Base-by-base conservation (phyloP, 495 filamentous ascomycete genomes). In the Chaetomium tenue region DNA sequence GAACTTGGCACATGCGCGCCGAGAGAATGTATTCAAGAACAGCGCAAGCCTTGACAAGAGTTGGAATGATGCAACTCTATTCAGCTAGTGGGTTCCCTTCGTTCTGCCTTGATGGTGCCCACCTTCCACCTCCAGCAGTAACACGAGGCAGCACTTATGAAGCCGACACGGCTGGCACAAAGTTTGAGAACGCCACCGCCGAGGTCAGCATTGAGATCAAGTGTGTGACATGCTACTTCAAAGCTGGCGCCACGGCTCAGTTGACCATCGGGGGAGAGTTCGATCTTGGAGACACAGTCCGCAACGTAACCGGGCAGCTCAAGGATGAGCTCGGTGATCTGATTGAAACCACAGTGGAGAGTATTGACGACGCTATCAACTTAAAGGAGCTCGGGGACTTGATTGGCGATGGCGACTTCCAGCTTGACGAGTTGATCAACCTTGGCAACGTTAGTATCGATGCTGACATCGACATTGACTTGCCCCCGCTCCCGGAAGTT, bases 221-320 rank as follows among this genome's bases (percentile, higher is more conserved):
- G 13, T 84, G 83, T 65, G 76, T 71, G 15, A 77, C 71, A 20
- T 85, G 83, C 63, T 86, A 85, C 63, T 67, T 83, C 62, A 82
- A 79, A 44, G 82, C 80, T 58, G 66, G 64, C 11, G 78, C 76
- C 16, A 81, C 71, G 5, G 75, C 77, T 7, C 55, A 74, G 22
- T 69, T 85, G 42, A 73, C 66, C 0, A 67, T 81, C 30, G 68
- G 73, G 20, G 72, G 73, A 33, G 76, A 81, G 40, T 71, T 77
- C 33, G 68, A 76, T 39, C 25, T 77, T 13, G 54, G 60, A 25
- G 47, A 63, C 15, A 71, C 75, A 3, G 53, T 81, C 40, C 15
- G 70, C 30, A 80, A 79, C 26, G 54, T 74, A 58, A 79, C 75
- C 1, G 22, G 64, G 0, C 58, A 66, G 28, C 60, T 72, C 23